A percentile compares a stretch with the other conserved stretches of the same genome.
Conservation (phyloP, 495 filamentous ascomycete species). For the Staphylotrichum longicolle region DNA sequence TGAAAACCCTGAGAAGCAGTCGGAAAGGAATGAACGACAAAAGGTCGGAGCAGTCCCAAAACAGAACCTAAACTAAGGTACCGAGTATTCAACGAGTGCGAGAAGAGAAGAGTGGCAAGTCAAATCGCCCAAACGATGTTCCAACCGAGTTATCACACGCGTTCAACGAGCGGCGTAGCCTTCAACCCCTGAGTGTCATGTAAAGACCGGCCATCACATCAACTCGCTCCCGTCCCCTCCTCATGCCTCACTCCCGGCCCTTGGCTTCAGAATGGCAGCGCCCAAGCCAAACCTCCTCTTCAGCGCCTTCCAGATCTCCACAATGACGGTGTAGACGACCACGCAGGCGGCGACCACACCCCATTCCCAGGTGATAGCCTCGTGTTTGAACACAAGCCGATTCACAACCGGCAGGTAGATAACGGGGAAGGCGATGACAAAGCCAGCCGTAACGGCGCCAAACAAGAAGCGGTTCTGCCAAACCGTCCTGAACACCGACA, state of each 20-base stretch:
- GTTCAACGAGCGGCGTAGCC: not conserved
- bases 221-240: no score
- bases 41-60: not conserved
- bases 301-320: slow-evolving; percentile 65
- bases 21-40: no score
- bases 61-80: not conserved
- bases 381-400: slow-evolving; percentile 68
- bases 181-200: not conserved
- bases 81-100: not conserved
- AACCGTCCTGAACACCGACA: slow-evolving; percentile 59
- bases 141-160: not conserved
- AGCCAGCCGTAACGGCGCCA: slow-evolving; percentile 67
- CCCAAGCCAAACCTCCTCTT: slow-evolving; percentile 49
- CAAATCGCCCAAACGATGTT: not conserved
- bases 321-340: slow-evolving; percentile 56
- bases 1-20: no score
- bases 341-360: slow-evolving; percentile 56
- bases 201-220: not conserved
- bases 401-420: slow-evolving; percentile 72
- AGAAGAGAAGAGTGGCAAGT: not conserved
- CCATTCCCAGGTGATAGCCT: slow-evolving; percentile 72
- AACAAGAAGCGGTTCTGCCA: slow-evolving; percentile 73
- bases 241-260: no score
- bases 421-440: slow-evolving; percentile 65
- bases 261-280: not conserved